A percentile compares a stretch with the other conserved stretches of the same genome.
phyloP scores from a whole-genome alignment of 371 early-diverging fungal species.

The Apophysomyces elegans region DNA sequence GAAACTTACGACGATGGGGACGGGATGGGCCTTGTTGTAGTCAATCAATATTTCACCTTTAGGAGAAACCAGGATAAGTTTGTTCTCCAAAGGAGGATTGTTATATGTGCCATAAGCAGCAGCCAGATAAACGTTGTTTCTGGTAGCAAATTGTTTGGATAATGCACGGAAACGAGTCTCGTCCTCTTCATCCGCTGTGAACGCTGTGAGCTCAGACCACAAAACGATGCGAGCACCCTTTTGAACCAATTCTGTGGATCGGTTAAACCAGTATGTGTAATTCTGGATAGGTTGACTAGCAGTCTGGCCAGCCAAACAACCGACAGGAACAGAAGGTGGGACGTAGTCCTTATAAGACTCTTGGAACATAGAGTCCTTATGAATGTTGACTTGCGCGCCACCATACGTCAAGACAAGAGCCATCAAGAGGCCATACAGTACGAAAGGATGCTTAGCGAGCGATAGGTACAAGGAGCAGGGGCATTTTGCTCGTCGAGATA shows the following conservation, averaged over 20 bases:
- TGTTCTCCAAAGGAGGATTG: constrained; percentile 36
- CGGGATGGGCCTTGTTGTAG: constrained; percentile 61
- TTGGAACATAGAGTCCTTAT: constrained; percentile 37
- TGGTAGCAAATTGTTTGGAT: constrained; percentile 38
- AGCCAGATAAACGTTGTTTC: constrained; percentile 45
- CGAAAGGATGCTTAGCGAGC: constrained; percentile 21
- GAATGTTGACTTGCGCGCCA: constrained; percentile 31
- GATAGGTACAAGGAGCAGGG: background rate
- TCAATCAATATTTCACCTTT: constrained; percentile 48
- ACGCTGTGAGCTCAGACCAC: constrained; percentile 51
- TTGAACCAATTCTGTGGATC: constrained; percentile 26
- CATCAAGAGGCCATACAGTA: constrained; percentile 16
- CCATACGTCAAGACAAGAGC: constrained; percentile 24
- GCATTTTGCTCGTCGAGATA: too few species aligned
- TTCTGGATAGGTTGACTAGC: constrained; percentile 15
- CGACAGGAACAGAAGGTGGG: constrained; percentile 33
- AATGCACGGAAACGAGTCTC: constrained; percentile 29
- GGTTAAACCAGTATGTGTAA: constrained; percentile 36
- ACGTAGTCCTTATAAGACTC: constrained; percentile 28
- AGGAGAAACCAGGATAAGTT: constrained; percentile 51
- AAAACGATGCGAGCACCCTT: constrained; percentile 52
- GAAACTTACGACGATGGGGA: constrained; percentile 44
- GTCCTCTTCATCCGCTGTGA: constrained; percentile 22
- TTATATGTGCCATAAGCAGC: constrained; percentile 32
- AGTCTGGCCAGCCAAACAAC: constrained; percentile 41